Evolutionary conservation across 2,329 filamentous ascomycete genomes (phyloP).

Genomic region (Exophiala sideris): DNA sequence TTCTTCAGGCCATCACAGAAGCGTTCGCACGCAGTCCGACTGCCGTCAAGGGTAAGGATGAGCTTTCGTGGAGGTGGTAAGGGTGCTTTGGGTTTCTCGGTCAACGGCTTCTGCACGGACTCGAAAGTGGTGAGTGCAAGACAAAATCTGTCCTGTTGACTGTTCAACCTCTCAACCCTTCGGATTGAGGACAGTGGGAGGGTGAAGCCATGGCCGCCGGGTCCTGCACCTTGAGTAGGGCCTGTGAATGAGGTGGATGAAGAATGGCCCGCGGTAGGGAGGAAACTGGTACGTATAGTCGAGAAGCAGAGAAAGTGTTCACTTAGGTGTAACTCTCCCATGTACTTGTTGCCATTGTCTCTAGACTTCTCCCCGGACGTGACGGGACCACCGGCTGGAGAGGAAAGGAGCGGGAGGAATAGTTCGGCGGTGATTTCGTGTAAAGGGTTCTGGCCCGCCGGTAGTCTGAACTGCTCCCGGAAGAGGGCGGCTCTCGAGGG

Average conservation of each 20-base stretch:
- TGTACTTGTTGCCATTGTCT: conserved; percentile 75
- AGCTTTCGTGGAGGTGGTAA: conserved; percentile 63
- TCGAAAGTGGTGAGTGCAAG: conserved; percentile 96
- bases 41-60: conserved; percentile 86
- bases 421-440: conserved; percentile 97
- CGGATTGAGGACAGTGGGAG: conserved; percentile 88
- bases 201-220: conserved; percentile 92
- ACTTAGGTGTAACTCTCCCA: conserved; percentile 87
- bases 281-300: conserved; percentile 83
- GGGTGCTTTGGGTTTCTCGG: conserved; percentile 32
- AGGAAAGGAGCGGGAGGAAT: conserved; percentile 73
- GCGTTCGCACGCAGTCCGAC: conserved; percentile 81
- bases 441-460: conserved; percentile 84
- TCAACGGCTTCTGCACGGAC: conserved; percentile 55
- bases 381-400: conserved; percentile 34
- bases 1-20: conserved; percentile 96
- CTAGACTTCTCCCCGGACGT: conserved; percentile 62
- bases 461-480: conserved; percentile 93
- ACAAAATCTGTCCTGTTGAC: conserved; percentile 86
- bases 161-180: conserved; percentile 87
- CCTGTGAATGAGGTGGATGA: conserved; percentile 84
- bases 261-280: conserved; percentile 72
- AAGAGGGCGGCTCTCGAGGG: conserved; percentile 91
- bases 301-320: conserved; percentile 97
- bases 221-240: conserved; percentile 87